Evolutionary conservation across 305 asterid genomes (phyloP).

Genomic region (Vinca major): DNA sequence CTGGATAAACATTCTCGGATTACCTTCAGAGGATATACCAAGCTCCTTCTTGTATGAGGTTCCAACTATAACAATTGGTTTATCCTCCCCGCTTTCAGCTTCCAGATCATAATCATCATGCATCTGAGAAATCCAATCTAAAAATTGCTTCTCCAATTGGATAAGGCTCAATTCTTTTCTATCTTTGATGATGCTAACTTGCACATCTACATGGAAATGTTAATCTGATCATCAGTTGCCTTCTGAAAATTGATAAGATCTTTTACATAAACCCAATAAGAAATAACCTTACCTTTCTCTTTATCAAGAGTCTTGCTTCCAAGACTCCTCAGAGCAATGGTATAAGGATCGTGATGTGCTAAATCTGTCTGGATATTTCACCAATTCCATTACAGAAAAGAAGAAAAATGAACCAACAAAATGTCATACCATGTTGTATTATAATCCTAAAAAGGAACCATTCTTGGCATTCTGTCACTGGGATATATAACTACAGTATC

Average conservation of each 20-base stretch:
- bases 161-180: constrained; percentile 36
- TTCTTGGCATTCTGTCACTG: neutral
- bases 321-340: constrained; percentile 51
- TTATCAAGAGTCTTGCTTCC: constrained; percentile 38
- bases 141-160: constrained; percentile 49
- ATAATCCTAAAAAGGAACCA: neutral
- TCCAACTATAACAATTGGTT: constrained; percentile 30
- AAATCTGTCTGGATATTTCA: constrained; percentile 46
- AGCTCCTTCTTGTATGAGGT: constrained; percentile 38
- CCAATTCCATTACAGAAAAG: constrained; percentile 11
- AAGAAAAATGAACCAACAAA: constrained; percentile 5
- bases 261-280: neutral
- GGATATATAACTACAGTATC: neutral
- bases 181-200: constrained; percentile 33
- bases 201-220: constrained; percentile 31
- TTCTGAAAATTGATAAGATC: neutral
- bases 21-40: constrained; percentile 47
- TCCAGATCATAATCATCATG: constrained; percentile 60
- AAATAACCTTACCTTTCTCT: constrained; percentile 28
- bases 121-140: constrained; percentile 53
- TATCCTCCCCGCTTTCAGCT: constrained; percentile 41
- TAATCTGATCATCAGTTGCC: neutral
- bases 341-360: constrained; percentile 55
- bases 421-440: neutral
- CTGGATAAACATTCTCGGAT: constrained; percentile 1